Conservation (phyloP, 2,329 filamentous ascomycete species). For the Aaosphaeria pasadenensis region DNA sequence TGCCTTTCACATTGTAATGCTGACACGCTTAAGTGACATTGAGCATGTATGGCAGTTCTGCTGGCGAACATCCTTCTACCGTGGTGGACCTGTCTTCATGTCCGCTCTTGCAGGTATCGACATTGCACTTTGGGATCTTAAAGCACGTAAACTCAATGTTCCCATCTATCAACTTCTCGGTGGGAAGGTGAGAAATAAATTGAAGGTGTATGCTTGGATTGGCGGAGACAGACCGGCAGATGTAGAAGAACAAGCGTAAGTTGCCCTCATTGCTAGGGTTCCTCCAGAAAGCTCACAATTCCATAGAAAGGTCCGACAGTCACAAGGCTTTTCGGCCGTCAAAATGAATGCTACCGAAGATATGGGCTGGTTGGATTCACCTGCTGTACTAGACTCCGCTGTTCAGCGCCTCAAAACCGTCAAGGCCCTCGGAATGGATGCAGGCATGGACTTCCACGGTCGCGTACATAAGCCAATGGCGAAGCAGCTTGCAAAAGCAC, state of each 20-base stretch:
- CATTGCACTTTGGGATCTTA: slow-evolving; percentile 78
- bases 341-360: slow-evolving; percentile 83
- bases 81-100: slow-evolving; percentile 78
- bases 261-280: background rate
- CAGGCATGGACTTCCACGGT: slow-evolving; percentile 75
- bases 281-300: background rate
- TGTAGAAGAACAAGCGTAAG: slow-evolving; percentile 61
- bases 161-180: slow-evolving; percentile 73
- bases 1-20: background rate
- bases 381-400: slow-evolving; percentile 58
- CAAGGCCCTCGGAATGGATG: slow-evolving; percentile 68
- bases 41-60: slow-evolving; percentile 77
- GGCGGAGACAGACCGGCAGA: slow-evolving; percentile 70
- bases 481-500: slow-evolving; percentile 65
- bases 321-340: slow-evolving; percentile 63
- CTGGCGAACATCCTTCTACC: slow-evolving; percentile 69
- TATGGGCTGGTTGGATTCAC: slow-evolving; percentile 73
- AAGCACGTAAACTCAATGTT: slow-evolving; percentile 61
- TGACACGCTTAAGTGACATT: slow-evolving; percentile 58
- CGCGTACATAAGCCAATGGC: slow-evolving; percentile 78
- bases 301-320: slow-evolving; percentile 48
- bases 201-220: slow-evolving; percentile 77
- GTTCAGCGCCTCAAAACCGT: slow-evolving; percentile 68
- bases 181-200: slow-evolving; percentile 67
- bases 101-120: slow-evolving; percentile 74